A percentile compares a stretch with the other conserved stretches of the same genome.
phyloP scores from a whole-genome alignment of 1,284 basidiomycete genomes.

The Cutaneotrichosporon sp. region DNA sequence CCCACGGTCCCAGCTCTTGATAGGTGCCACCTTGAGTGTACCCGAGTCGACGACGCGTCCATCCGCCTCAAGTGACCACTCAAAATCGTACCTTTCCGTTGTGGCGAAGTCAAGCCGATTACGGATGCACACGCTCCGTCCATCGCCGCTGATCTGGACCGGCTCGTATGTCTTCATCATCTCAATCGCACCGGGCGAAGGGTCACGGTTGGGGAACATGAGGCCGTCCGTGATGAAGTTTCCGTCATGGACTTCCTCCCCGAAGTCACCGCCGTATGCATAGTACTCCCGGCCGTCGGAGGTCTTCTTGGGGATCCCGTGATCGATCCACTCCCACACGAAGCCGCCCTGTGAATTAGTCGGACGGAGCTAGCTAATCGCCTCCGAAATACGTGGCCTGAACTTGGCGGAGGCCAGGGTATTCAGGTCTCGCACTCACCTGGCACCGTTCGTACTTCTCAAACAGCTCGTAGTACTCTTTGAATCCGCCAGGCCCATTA shows the following conservation, averaged over 20 bases:
- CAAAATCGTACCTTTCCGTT: constrained; percentile 6
- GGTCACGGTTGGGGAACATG: constrained; percentile 25
- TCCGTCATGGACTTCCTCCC: constrained; percentile 23
- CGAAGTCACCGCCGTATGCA: constrained; percentile 29
- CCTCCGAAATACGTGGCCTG: too few relatives aligned
- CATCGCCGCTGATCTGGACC: constrained; percentile 5
- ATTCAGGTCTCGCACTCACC: background rate
- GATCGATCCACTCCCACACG: constrained; percentile 33
- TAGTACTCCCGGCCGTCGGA: constrained; percentile 16
- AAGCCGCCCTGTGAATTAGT: constrained; percentile 28
- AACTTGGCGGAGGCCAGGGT: background rate
- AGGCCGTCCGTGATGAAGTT: constrained; percentile 28
- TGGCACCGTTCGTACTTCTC: constrained; percentile 22
- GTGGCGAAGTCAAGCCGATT: constrained; percentile 16
- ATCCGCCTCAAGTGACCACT: constrained; percentile 15
- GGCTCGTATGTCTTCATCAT: constrained; percentile 21
- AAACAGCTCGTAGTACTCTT: constrained; percentile 24
- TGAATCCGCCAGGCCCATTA: constrained; percentile 25
- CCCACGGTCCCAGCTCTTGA: background rate
- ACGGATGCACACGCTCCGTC: constrained; percentile 1
- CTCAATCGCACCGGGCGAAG: constrained; percentile 21
- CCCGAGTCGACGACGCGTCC: constrained; percentile 6
- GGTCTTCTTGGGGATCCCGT: constrained; percentile 15
- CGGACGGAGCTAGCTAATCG: too few relatives aligned
- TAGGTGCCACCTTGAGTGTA: background rate